Percentiles rank a stretch among this genome's conserved stretches.
Conservation (phyloP, 192 early-diverging fungal genomes). For the Cladochytrium replicatum region DNA sequence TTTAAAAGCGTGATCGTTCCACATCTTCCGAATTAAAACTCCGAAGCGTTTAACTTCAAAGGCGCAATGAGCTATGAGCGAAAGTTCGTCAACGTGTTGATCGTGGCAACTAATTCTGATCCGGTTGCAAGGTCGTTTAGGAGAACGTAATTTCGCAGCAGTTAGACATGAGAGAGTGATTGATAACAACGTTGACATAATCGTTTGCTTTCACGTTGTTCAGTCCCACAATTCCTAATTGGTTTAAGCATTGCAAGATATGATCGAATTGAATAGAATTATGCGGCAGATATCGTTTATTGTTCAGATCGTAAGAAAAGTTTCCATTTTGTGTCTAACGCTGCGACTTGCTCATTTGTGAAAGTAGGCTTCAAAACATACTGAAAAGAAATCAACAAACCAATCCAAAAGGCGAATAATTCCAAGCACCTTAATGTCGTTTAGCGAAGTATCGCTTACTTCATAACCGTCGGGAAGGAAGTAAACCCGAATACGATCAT, state of each 20-base stretch:
- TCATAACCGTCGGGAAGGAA: constrained; percentile 92
- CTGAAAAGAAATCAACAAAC: constrained; percentile 30
- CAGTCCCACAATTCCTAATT: constrained; percentile 77
- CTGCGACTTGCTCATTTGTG: constrained; percentile 50
- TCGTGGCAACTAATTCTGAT: too few species aligned
- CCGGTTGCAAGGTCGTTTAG: constrained; percentile 29
- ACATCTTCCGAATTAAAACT: constrained; percentile 76
- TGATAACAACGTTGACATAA: constrained; percentile 86
- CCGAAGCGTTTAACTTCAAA: constrained; percentile 60
- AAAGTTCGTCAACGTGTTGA: too few species aligned
- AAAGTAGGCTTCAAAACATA: constrained; percentile 78
- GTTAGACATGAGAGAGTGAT: constrained; percentile 73
- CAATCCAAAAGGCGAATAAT: background rate
- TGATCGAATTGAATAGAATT: background rate
- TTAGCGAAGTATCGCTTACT: constrained; percentile 70
- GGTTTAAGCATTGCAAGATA: too few species aligned
- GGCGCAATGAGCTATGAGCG: too few species aligned
- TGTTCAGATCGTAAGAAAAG: constrained; percentile 72
- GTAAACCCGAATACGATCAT: constrained; percentile 46
- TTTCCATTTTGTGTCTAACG: constrained; percentile 51
- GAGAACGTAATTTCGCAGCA: constrained; percentile 74
- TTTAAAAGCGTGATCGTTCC: constrained; percentile 86
- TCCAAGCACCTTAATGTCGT: constrained; percentile 76
- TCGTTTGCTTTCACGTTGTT: constrained; percentile 94
- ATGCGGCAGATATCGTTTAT: constrained; percentile 77